Base-by-base conservation (phyloP, 441 rosid genomes). In the Manihot esculenta region DNA sequence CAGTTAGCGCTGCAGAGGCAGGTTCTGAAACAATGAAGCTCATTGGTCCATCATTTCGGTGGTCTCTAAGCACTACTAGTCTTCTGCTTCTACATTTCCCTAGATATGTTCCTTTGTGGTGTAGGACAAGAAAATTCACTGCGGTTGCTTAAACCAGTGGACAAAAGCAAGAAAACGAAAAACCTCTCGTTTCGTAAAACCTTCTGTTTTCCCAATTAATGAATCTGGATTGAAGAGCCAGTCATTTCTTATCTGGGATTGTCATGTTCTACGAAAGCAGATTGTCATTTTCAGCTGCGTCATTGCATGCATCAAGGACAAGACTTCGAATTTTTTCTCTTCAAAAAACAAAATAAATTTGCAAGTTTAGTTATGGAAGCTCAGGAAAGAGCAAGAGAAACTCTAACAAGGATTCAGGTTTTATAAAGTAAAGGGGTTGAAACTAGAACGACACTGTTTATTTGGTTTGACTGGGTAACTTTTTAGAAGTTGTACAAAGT, bases 31-130 rank as follows among this genome's bases (percentile, higher is more conserved):
- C 50, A 68, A 53, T 10, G 59, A 67, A 50, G 10, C 62, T 54
- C 45, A 72, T 27, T 64, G 76, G 70, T 54, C 59, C 58, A 57
- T 26, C 62, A 30, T 53, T 68, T 73, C 53, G 35, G 61, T 26
- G 42, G 51, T 21, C 47, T 20, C 17, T 3, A 38, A 35, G 26
- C 24, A 51, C 50, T 24, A 0, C 68, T 27, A 41, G 27, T 68
- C 61, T 35, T 24, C 44, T 60, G 17, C 48, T 24, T 13, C 72
- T 55, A 1, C 62, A 21, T 35, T 67, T 51, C 68, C 63, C 69
- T 15, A 69, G 64, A 61, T 44, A 26, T 41, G 54, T 23, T 74
- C 62, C 61, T 63, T 56, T 30, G 49, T 23, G 55, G 26, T 1
- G 42, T 9, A 38, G 42, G 42, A 38, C 7, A 38, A 5, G 42